Evolutionary conservation across 108 stramenopile species (phyloP).

Genomic region (Fragilaria crotonensis): DNA sequence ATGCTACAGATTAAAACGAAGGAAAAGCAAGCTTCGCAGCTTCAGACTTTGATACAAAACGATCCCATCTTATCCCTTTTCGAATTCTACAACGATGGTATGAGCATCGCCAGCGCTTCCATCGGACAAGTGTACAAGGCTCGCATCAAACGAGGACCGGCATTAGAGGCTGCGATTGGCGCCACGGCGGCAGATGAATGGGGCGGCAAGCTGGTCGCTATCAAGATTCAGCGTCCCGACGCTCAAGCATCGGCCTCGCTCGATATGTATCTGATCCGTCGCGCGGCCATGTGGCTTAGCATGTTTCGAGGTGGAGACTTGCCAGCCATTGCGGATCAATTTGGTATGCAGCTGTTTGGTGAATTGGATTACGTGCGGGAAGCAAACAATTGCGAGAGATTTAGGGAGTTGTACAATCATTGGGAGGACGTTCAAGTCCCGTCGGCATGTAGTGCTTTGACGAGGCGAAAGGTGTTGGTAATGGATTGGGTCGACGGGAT

Average conservation of each 20-base stretch:
- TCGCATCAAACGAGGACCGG: slow-evolving; percentile 29
- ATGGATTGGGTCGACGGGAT: slow-evolving; percentile 91
- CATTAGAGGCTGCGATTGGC: slow-evolving; percentile 37
- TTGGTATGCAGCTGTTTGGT: slow-evolving; percentile 90
- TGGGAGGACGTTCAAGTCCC: slow-evolving; percentile 83
- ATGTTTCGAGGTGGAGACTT: slow-evolving; percentile 78
- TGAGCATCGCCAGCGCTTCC: slow-evolving; percentile 35
- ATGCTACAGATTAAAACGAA: slow-evolving; percentile 8
- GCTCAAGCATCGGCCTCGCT: slow-evolving; percentile 73
- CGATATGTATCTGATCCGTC: slow-evolving; percentile 84
- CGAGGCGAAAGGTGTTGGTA: slow-evolving; percentile 75
- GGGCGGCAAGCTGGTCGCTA: slow-evolving; percentile 75
- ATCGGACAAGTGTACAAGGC: slow-evolving; percentile 74
- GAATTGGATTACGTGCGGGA: slow-evolving; percentile 81
- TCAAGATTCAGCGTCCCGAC: slow-evolving; percentile 87
- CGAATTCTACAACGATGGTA: slow-evolving; percentile 69
- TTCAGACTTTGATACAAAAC: slow-evolving; percentile 46
- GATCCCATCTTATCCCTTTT: slow-evolving; percentile 68
- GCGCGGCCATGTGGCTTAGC: slow-evolving; percentile 67
- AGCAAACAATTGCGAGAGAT: slow-evolving; percentile 78
- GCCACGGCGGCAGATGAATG: slow-evolving; percentile 50
- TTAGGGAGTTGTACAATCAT: slow-evolving; percentile 74
- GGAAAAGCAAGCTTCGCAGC: slow-evolving; percentile 6
- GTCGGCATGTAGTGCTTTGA: slow-evolving; percentile 56
- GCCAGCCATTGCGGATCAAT: slow-evolving; percentile 82